Conservation (phyloP, 2,329 filamentous ascomycete genomes). For the Raffaelea deltoideospora region DNA sequence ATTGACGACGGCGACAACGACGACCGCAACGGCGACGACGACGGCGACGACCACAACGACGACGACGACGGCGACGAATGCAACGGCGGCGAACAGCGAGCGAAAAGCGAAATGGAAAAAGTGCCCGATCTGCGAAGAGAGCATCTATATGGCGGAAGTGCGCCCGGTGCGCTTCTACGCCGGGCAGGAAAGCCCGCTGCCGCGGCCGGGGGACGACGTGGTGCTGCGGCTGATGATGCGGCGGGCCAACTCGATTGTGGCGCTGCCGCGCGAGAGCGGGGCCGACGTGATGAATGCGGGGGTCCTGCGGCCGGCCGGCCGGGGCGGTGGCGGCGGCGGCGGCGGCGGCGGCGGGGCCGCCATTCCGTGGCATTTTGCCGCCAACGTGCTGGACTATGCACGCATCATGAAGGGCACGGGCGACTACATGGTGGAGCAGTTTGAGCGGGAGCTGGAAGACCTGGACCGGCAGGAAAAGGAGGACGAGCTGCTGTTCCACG, state of each 20-base stretch:
- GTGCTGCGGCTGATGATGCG: conserved; percentile 76
- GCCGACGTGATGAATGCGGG: conserved; percentile 52
- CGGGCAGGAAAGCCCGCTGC: conserved; percentile 70
- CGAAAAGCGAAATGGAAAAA: conserved; percentile 62
- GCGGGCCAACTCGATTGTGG: conserved; percentile 66
- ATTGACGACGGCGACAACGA: not conserved
- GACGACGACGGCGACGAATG: not conserved
- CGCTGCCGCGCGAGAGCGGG: conserved; percentile 67
- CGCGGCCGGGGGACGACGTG: conserved; percentile 75
- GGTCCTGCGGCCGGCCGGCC: conserved; percentile 32
- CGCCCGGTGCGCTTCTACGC: conserved; percentile 81
- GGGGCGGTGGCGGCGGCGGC: not conserved
- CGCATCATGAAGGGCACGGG: conserved; percentile 88
- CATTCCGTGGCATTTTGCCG: conserved; percentile 88
- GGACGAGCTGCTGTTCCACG: conserved; percentile 80
- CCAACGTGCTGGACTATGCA: conserved; percentile 87
- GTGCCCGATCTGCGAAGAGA: conserved; percentile 91
- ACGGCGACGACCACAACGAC: not conserved
- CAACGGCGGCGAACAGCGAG: too few relatives aligned
- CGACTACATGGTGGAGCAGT: conserved; percentile 73
- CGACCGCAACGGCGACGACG: not conserved
- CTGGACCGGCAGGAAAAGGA: conserved; percentile 66
- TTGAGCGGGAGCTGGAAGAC: conserved; percentile 61
- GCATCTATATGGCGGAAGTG: conserved; percentile 80
- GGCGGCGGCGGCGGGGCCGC: not conserved